Evolutionary conservation across 2,329 filamentous ascomycete species (phyloP).

Genomic region (Stemphylium lycopersici): DNA sequence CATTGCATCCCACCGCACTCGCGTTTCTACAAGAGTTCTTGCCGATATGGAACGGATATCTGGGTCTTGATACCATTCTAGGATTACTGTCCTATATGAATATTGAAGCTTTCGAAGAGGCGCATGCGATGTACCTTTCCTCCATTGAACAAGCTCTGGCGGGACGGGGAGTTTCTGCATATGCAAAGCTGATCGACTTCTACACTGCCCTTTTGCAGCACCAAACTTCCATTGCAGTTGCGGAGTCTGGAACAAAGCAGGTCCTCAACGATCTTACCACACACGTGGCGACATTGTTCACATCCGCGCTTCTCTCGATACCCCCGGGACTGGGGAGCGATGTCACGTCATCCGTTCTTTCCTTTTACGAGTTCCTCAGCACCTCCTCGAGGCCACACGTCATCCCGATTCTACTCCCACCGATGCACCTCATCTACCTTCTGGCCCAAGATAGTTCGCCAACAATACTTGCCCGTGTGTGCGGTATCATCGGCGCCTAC

Average conservation of each 20-base stretch:
- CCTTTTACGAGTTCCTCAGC: slow-evolving; percentile 72
- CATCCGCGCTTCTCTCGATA: slow-evolving; percentile 39
- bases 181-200: slow-evolving; percentile 66
- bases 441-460: slow-evolving; percentile 71
- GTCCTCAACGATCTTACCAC: slow-evolving; percentile 40
- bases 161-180: slow-evolving; percentile 54
- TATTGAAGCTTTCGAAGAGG: slow-evolving; percentile 59
- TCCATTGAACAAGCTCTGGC: slow-evolving; percentile 52
- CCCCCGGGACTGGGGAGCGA: slow-evolving; percentile 36
- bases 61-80: slow-evolving; percentile 54
- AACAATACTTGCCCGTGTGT: slow-evolving; percentile 70
- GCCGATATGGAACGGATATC: slow-evolving; percentile 44
- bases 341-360: slow-evolving; percentile 61
- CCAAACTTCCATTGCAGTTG: slow-evolving; percentile 51
- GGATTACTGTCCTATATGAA: slow-evolving; percentile 53
- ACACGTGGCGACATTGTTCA: slow-evolving; percentile 42
- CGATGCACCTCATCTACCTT: slow-evolving; percentile 70
- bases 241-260: slow-evolving; percentile 39
- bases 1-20: slow-evolving; percentile 36
- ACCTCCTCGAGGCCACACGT: slow-evolving; percentile 32
- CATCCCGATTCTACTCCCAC: slow-evolving; percentile 72
- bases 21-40: slow-evolving; percentile 47
- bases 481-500: slow-evolving; percentile 71
- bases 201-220: slow-evolving; percentile 71
- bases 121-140: slow-evolving; percentile 48